Evolutionary conservation across 1,284 basidiomycete species (phyloP).

Genomic region (Cutaneotrichosporon sp.): DNA sequence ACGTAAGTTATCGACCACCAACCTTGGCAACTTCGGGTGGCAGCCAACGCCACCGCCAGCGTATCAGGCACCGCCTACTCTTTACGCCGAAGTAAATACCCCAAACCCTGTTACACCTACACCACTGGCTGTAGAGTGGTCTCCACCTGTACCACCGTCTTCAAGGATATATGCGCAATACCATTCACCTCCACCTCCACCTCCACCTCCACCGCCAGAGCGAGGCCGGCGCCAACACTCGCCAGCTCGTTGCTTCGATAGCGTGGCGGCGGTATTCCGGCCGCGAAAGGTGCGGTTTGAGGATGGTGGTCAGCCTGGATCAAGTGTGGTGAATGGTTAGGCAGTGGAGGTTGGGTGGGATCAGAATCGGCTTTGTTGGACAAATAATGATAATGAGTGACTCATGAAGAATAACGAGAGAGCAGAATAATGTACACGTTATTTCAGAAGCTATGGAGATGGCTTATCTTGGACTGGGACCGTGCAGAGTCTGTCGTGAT

Average conservation of each 20-base stretch:
- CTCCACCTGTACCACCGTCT: not conserved
- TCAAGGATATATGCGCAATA: not conserved
- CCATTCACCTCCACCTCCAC: not conserved
- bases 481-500: too few relatives aligned
- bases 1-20: not conserved
- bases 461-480: too few relatives aligned
- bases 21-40: not conserved
- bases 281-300: not conserved
- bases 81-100: not conserved
- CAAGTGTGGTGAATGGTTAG: not conserved
- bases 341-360: not conserved
- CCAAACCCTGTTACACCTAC: too few relatives aligned
- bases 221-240: not conserved
- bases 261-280: not conserved
- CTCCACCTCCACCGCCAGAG: too few relatives aligned
- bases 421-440: too few relatives aligned
- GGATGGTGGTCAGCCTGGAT: not conserved
- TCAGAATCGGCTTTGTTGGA: too few relatives aligned
- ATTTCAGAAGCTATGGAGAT: too few relatives aligned
- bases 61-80: not conserved
- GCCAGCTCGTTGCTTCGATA: not conserved
- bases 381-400: too few relatives aligned
- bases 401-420: too few relatives aligned
- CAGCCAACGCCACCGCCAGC: not conserved
- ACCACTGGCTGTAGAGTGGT: too few relatives aligned